Evolutionary conservation across 305 asterid genomes (phyloP).

Genomic region (Fraxinus sp.): DNA sequence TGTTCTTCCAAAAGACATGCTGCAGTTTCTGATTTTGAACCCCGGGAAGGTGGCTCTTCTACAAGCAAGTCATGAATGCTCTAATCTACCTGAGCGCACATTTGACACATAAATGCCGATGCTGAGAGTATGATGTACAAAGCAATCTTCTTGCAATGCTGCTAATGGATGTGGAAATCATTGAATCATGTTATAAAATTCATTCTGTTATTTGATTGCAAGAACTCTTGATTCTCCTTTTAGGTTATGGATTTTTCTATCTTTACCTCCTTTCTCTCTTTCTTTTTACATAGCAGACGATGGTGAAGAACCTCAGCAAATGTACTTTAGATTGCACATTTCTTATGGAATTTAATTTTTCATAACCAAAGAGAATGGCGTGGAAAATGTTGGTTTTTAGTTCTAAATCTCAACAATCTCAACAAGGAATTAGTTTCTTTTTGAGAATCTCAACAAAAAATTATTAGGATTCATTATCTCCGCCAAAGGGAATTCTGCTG

Average conservation of each 20-base stretch:
- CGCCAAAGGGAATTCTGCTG: no score
- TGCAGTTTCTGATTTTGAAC: no score
- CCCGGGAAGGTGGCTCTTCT: no score
- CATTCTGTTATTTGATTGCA: constrained; percentile 23
- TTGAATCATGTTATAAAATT: constrained; percentile 11
- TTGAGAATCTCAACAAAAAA: no score
- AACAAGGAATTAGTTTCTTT: no score
- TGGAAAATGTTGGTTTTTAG: not conserved
- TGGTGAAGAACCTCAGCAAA: constrained; percentile 20
- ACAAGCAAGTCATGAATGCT: no score
- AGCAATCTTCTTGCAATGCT: no score
- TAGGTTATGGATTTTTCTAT: constrained; percentile 30
- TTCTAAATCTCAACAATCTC: no score
- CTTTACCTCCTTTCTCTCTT: not conserved
- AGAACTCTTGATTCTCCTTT: constrained; percentile 32
- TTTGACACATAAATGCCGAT: not conserved
- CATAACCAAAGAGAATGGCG: constrained; percentile 29
- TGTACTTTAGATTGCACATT: constrained; percentile 12
- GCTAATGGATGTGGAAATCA: constrained; percentile 17
- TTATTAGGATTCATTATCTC: no score
- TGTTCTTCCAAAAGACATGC: no score
- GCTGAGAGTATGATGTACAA: no score
- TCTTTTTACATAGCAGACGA: constrained; percentile 22
- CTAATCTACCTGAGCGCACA: no score
- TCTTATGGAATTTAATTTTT: constrained; percentile 17